Evolutionary conservation across 2,329 filamentous ascomycete genomes (phyloP), one percentile per base, ranked within the genome.

Genomic region (Penicillium sp.): DNA sequence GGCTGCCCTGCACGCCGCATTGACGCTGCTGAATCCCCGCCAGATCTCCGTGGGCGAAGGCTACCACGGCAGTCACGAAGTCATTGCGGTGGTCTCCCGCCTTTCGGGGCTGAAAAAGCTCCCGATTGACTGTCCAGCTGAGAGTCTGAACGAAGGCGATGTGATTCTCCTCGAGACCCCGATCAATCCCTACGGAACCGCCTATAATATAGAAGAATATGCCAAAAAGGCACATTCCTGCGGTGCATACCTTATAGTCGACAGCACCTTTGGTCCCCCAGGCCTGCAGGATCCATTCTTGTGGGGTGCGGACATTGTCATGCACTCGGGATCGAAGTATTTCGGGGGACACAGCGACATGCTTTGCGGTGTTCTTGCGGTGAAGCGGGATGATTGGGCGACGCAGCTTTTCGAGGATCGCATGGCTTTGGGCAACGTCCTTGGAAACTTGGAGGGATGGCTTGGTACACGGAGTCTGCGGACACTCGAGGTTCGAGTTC

Each of bases 301-400:
- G 28, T 88, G 84, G 73, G 92, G 91, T 43, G 92, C 89, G 35
- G 93, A 97, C 76, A 78, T 92, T 3, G 86, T 96, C 22, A 90
- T 97, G 90, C 94, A 98, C 78, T 89, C 85, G 54, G 94, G 92
- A 4, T 96, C 92, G 15, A 98, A 97, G 82, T 98, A 97, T 77
- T 85, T 98, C 65, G 94, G 94, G 28, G 94, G 94, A 0, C 94
- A 98, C 78, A 93, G 89, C 65, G 94, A 98, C 77, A 84, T 97
- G 85, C 85, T 98, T 7, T 95, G 91, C 72, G 94, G 94, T 31
- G 88, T 95, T 31, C 78, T 98, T 41, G 85, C 86, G 0, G 83
- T 91, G 6, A 79, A 83, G 25, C 77, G 77, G 42, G 67, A 81
- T 52, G 80, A 79, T 5, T 90, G 88, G 88, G 72, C 86, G 12